A percentile compares a stretch with the other conserved stretches of the same genome.
Conservation (phyloP, 2,329 filamentous ascomycete species). For the Epicoccum nigrum region DNA sequence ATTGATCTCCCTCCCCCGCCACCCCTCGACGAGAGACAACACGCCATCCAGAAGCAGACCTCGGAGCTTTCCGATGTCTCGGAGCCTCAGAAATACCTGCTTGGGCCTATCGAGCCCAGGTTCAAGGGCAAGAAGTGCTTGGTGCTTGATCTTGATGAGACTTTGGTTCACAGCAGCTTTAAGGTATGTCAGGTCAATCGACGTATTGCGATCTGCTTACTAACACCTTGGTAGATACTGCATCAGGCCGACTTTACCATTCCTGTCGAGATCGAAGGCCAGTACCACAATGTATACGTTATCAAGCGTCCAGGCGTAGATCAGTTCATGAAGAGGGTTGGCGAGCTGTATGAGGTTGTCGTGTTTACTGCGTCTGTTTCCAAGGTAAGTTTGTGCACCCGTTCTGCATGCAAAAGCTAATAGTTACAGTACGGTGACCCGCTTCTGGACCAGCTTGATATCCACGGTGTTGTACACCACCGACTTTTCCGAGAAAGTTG, state of each 20-base stretch:
- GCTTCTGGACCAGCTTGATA: constrained; percentile 92
- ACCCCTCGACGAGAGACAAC: constrained; percentile 55
- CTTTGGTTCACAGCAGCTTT: constrained; percentile 96
- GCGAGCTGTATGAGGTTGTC: constrained; percentile 96
- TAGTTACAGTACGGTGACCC: constrained; percentile 84
- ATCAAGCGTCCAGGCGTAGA: constrained; percentile 99
- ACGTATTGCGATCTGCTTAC: background rate
- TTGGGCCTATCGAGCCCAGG: constrained; percentile 81
- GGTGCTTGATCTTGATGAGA: constrained; percentile 95
- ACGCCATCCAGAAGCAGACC: constrained; percentile 47
- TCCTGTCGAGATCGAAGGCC: constrained; percentile 97
- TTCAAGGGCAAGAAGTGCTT: constrained; percentile 90
- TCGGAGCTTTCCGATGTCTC: constrained; percentile 51
- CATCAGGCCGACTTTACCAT: constrained; percentile 99
- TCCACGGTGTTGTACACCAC: constrained; percentile 95
- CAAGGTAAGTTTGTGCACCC: constrained; percentile 66
- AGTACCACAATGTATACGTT: constrained; percentile 99
- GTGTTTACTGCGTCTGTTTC: constrained; percentile 98
- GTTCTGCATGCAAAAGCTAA: constrained; percentile 16
- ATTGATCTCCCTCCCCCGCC: constrained; percentile 64
- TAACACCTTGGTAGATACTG: constrained; percentile 70
- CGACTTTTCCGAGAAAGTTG: constrained; percentile 96
- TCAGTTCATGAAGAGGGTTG: constrained; percentile 97
- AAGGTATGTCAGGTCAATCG: constrained; percentile 67
- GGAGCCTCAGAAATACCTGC: constrained; percentile 68